A percentile compares a stretch with the other conserved stretches of the same genome.
Evolutionary conservation across 176 grass and related monocot species (phyloP).

Genomic region (Tillandsia fasciculata): DNA sequence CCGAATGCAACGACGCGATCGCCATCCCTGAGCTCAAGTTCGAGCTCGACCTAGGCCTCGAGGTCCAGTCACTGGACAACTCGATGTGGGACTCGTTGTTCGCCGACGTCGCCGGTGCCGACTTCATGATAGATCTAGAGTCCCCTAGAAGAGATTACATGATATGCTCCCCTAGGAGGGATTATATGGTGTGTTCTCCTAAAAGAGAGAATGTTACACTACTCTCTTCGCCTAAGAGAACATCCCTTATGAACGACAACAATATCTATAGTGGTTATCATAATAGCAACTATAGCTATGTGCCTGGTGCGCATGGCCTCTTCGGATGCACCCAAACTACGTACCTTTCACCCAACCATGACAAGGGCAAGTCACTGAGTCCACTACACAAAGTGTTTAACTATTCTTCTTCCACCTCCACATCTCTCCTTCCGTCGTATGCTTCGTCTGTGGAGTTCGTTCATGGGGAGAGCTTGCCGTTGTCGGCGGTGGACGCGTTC

Average conservation of each 20-base stretch:
- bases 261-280: background rate
- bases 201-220: conserved; percentile 33
- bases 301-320: conserved; percentile 16
- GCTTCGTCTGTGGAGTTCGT: conserved; percentile 7
- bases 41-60: conserved; percentile 31
- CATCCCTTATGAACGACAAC: conserved; percentile 30
- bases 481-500: conserved; percentile 48
- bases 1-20: conserved; percentile 30
- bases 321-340: conserved; percentile 6
- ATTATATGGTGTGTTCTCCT: conserved; percentile 46
- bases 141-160: conserved; percentile 44
- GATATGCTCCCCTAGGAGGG: conserved; percentile 37
- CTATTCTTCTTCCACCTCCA: conserved; percentile 25
- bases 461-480: conserved; percentile 24
- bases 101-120: conserved; percentile 26
- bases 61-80: conserved; percentile 55
- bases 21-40: conserved; percentile 38
- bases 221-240: background rate
- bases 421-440: conserved; percentile 35
- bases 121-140: conserved; percentile 61
- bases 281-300: conserved; percentile 13
- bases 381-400: conserved; percentile 46
- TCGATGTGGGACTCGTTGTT: conserved; percentile 54
- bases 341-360: conserved; percentile 6
- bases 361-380: conserved; percentile 40